Conservation (phyloP, 495 filamentous ascomycete species). For the Lentithecium fluviatile region DNA sequence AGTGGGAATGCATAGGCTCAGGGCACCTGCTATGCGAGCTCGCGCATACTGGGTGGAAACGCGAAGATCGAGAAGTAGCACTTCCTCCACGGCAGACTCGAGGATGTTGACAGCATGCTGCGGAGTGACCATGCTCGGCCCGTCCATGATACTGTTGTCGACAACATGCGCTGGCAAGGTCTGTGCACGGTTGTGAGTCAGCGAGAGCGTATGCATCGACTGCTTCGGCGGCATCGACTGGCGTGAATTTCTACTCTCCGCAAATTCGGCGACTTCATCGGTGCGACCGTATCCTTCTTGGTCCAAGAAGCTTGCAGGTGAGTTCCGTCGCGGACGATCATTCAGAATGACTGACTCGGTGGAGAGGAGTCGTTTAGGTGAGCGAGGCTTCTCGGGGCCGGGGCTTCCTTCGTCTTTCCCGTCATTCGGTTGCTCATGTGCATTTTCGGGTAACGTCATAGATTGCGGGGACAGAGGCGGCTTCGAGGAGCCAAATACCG, state of each 20-base stretch:
- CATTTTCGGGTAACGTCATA: background rate
- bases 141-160: slow-evolving; percentile 33
- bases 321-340: slow-evolving; percentile 42
- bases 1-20: slow-evolving; percentile 95
- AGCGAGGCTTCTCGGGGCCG: slow-evolving; percentile 33
- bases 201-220: slow-evolving; percentile 7
- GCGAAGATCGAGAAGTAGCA: slow-evolving; percentile 83
- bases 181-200: slow-evolving; percentile 51
- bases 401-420: slow-evolving; percentile 6
- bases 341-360: slow-evolving; percentile 45
- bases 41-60: slow-evolving; percentile 78
- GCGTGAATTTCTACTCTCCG: slow-evolving; percentile 53
- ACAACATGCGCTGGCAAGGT: slow-evolving; percentile 56
- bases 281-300: slow-evolving; percentile 23
- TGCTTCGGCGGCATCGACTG: slow-evolving; percentile 47
- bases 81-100: slow-evolving; percentile 52
- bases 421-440: slow-evolving; percentile 2
- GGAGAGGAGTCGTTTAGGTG: slow-evolving; percentile 42
- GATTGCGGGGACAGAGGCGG: slow-evolving; percentile 32
- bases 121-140: slow-evolving; percentile 57
- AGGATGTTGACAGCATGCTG: slow-evolving; percentile 67
- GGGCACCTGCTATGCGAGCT: slow-evolving; percentile 69
- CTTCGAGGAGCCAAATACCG: slow-evolving; percentile 27
- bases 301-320: slow-evolving; percentile 34
- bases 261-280: slow-evolving; percentile 27